Base-by-base conservation (phyloP, 805 yeast genomes). In the Dipodascopsis uninucleata region DNA sequence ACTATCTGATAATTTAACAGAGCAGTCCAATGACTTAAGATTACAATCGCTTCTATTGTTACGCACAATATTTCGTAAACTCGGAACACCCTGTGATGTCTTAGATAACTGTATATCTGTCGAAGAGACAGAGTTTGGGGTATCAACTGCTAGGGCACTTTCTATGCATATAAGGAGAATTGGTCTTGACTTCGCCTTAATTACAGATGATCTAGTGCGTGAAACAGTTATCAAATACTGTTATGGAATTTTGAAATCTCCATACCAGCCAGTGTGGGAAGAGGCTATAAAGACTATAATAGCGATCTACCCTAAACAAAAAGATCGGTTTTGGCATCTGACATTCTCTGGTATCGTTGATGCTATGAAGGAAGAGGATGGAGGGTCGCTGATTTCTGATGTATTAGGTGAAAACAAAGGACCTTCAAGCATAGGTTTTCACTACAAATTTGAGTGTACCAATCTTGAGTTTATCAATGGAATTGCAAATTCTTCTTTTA, bases 181-280 rank as follows among this genome's bases (percentile, higher is more conserved):
- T 41, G 65, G 53, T 32, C 29, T 53, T 10, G 53, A 45, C 21
- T 46, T 36, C 26, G 45, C 43, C 1, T 23, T 43, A 12, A 16
- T 53, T 6, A 29, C 16, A n/a, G 39, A 47, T 12, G 39, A 39
- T 20, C 21, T 16, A 7, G 5, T 48, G 9, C 18, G 38, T 23
- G 14, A 18, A 5, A 31, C 35, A 22, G 21, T 49, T 16, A 37
- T 49, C 4, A 28, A 32, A 3, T 49, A 32, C 35, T 21, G 31
- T 23, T 38, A 45, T 34, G 53, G 53, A 41, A 36, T 84, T 48
- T 65, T 89, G 33, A 71, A 86, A 3, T 79, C 80, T 26, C 76
- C 77, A 46, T 87, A 90, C 56, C 83, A 86, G 44, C 97, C 97
- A 0, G 73, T 83, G 10, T 88, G 96, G 95, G 74, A 77, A 16